Evolutionary conservation across 176 grass and related monocot genomes (phyloP).

Genomic region (Avena insularis): DNA sequence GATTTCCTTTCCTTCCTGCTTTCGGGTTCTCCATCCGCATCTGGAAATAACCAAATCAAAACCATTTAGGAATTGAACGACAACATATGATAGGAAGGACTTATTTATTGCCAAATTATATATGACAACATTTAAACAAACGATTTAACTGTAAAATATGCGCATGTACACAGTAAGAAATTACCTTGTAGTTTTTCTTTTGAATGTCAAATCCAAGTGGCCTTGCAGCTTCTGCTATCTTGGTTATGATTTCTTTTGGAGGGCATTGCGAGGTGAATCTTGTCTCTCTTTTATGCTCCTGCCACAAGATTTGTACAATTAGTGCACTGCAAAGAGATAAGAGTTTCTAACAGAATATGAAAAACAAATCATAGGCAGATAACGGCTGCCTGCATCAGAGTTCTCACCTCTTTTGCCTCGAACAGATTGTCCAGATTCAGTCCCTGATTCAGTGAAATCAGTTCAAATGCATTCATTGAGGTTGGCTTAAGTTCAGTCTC

Average conservation of each 20-base stretch:
- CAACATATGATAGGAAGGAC: background rate
- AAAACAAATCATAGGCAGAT: slow-evolving; percentile 1
- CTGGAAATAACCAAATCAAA: slow-evolving; percentile 54
- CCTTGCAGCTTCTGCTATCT: slow-evolving; percentile 96
- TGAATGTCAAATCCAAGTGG: slow-evolving; percentile 98
- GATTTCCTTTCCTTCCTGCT: slow-evolving; percentile 99
- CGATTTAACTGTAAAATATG: background rate
- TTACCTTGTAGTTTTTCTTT: slow-evolving; percentile 99
- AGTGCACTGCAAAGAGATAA: background rate
- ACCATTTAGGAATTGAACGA: background rate
- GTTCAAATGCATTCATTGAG: slow-evolving; percentile 96
- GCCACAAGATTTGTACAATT: slow-evolving; percentile 28
- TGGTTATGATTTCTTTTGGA: slow-evolving; percentile 88
- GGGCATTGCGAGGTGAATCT: slow-evolving; percentile 93
- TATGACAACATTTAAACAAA: background rate
- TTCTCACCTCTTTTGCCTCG: slow-evolving; percentile 74
- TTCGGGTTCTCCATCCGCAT: slow-evolving; percentile 90
- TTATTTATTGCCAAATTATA: slow-evolving; percentile 10
- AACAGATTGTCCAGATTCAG: slow-evolving; percentile 97
- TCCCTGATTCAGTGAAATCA: slow-evolving; percentile 92
- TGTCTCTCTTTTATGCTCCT: slow-evolving; percentile 97
- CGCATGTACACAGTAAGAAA: slow-evolving; percentile 20
- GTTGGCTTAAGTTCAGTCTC: slow-evolving; percentile 89
- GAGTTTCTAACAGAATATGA: background rate
- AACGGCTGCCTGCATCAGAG: background rate